phyloP scores from a whole-genome alignment of 805 yeast species.

The Yamadazyma kitorensis region DNA sequence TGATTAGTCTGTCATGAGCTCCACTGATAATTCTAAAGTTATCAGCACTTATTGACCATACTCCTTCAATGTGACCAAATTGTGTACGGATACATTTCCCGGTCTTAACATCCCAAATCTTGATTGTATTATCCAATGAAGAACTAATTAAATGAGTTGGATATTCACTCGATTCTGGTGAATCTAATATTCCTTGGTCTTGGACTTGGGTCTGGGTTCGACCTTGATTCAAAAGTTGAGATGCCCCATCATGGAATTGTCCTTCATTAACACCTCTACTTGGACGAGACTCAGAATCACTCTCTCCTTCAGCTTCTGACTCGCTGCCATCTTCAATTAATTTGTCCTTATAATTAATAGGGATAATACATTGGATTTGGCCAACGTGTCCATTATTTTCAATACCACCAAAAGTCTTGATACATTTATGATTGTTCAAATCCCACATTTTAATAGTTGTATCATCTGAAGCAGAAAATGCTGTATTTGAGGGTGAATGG shows the following conservation, averaged over 20 bases:
- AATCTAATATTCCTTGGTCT: too few species aligned
- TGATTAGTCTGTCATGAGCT: conserved; percentile 85
- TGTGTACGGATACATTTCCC: conserved; percentile 91
- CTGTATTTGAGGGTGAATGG: conserved; percentile 72
- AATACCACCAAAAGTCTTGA: conserved; percentile 73
- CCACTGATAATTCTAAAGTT: conserved; percentile 93
- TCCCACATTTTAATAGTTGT: conserved; percentile 96
- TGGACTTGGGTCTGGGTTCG: too few species aligned
- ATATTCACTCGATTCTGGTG: too few species aligned
- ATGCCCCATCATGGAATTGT: conserved; percentile 10
- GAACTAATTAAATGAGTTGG: conserved; percentile 87
- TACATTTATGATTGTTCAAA: conserved; percentile 71
- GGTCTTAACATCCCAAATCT: conserved; percentile 83
- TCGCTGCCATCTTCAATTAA: conserved; percentile 43
- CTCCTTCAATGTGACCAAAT: conserved; percentile 98
- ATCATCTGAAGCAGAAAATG: conserved; percentile 89
- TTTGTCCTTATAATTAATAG: conserved; percentile 68
- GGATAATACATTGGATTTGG: conserved; percentile 90
- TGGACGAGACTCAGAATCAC: too few species aligned
- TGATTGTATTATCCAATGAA: conserved; percentile 88
- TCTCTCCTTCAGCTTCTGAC: conserved; percentile 25
- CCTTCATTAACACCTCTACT: conserved; percentile 5
- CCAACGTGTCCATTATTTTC: conserved; percentile 84
- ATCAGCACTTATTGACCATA: conserved; percentile 96
- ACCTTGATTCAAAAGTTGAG: too few species aligned